A percentile compares a stretch with the other conserved stretches of the same genome.
Conservation (phyloP, 2,329 filamentous ascomycete species). For the Neurospora sp. region DNA sequence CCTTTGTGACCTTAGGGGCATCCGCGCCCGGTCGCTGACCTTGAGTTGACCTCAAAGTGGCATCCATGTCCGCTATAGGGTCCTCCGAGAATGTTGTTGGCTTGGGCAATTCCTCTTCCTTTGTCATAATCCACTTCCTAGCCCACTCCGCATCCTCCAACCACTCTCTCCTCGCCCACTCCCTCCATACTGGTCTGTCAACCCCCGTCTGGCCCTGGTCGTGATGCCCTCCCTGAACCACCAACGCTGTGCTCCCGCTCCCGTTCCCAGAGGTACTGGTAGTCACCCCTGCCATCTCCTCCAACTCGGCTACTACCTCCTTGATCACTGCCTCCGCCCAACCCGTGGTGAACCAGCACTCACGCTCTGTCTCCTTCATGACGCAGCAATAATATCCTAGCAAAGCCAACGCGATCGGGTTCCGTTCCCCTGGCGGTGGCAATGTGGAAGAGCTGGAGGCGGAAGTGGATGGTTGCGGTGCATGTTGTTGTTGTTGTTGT, state of each 20-base stretch:
- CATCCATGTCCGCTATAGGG: background rate
- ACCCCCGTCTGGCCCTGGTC: background rate
- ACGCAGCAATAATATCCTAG: constrained; percentile 16
- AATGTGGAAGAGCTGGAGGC: background rate
- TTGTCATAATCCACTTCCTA: constrained; percentile 9
- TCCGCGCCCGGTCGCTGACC: background rate
- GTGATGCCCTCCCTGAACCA: background rate
- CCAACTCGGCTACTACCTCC: constrained; percentile 8
- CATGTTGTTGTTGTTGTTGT: background rate
- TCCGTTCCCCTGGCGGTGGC: constrained; percentile 2
- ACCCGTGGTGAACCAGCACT: constrained; percentile 16
- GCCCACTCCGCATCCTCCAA: constrained; percentile 14
- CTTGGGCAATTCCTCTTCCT: background rate
- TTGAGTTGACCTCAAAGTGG: background rate
- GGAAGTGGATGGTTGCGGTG: background rate
- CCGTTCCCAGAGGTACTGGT: background rate
- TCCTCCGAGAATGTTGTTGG: background rate
- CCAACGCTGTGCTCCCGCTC: background rate
- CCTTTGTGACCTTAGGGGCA: too few relatives aligned
- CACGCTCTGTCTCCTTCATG: constrained; percentile 10
- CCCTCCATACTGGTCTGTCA: background rate
- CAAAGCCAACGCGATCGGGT: constrained; percentile 14
- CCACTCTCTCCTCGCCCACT: constrained; percentile 5
- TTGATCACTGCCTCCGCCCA: constrained; percentile 12
- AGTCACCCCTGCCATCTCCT: background rate